A percentile compares a stretch with the other conserved stretches of the same genome.
These are phyloP conservation scores for Ogataea saltuana DNA, from an alignment of 805 yeast species.

Conservation along the genomic window DNA sequence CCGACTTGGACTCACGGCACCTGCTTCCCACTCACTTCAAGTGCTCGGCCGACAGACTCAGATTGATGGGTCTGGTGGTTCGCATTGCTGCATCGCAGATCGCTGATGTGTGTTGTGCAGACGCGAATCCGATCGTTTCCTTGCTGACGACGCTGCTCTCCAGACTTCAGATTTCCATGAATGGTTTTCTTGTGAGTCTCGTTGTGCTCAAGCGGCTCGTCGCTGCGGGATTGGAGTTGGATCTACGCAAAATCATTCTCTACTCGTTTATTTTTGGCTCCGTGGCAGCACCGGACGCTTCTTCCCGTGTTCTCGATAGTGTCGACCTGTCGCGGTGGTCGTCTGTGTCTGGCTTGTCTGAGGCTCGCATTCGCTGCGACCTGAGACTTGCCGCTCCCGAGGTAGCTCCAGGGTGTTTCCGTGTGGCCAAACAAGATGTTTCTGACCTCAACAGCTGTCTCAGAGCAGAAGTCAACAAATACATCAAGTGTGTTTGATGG, in stretches of 20 bases:
- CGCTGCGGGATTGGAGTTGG: background rate
- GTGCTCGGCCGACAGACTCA: constrained; percentile 2
- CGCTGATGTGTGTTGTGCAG: background rate
- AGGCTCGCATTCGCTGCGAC: constrained; percentile 6
- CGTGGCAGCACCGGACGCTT: background rate
- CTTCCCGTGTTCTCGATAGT: background rate
- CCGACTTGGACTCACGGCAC: background rate
- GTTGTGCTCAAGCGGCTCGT: constrained; percentile 8
- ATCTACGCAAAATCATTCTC: constrained; percentile 7
- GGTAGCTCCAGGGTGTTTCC: constrained; percentile 2
- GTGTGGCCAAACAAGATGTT: constrained; percentile 10
- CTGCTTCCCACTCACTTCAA: background rate
- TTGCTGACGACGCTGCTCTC: constrained; percentile 6
- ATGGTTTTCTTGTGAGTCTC: constrained; percentile 8
- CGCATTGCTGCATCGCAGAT: constrained; percentile 1
- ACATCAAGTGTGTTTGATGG: constrained; percentile 22
- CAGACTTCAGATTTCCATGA: constrained; percentile 5
- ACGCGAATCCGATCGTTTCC: background rate
- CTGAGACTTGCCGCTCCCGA: constrained; percentile 1
- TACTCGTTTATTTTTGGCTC: constrained; percentile 10
- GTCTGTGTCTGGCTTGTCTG: constrained; percentile 21
- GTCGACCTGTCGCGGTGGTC: constrained; percentile 17
- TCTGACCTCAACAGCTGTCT: constrained; percentile 12
- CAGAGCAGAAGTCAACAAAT: constrained; percentile 19
- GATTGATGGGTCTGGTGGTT: constrained; percentile 7